phyloP scores from a whole-genome alignment of 495 filamentous ascomycete genomes.

The Podospora conica region DNA sequence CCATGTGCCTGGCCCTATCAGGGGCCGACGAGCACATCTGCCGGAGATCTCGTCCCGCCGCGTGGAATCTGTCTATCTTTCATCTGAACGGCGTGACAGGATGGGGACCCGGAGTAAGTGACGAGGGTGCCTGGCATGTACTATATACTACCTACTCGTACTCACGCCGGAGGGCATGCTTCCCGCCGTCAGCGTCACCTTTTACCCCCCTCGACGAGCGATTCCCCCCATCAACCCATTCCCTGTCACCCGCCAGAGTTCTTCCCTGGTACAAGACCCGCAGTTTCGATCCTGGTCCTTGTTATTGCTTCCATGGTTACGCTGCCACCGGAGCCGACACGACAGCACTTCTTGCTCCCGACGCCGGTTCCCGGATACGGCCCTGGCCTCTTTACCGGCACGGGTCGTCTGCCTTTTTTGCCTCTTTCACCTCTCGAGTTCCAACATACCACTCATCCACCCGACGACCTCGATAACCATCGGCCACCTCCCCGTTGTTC shows the following conservation, averaged over 20 bases:
- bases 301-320: neutral
- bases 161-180: neutral
- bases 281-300: neutral
- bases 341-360: neutral
- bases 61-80: neutral
- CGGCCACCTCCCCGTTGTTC: neutral
- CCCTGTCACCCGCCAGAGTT: neutral
- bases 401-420: neutral
- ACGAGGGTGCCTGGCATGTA: neutral
- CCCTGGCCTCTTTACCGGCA: neutral
- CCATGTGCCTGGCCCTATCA: neutral
- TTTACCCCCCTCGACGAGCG: neutral
- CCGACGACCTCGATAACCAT: neutral
- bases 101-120: too few species aligned
- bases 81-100: neutral
- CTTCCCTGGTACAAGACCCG: neutral
- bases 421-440: neutral
- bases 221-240: too few species aligned
- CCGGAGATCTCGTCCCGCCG: neutral
- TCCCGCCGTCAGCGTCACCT: neutral
- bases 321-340: neutral
- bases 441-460: neutral
- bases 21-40: neutral
- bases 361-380: neutral
- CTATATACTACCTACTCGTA: too few species aligned